Evolutionary conservation across 1,284 basidiomycete species (phyloP), one percentile per base, ranked within the genome.

Genomic region (Kwoniella shivajii): DNA sequence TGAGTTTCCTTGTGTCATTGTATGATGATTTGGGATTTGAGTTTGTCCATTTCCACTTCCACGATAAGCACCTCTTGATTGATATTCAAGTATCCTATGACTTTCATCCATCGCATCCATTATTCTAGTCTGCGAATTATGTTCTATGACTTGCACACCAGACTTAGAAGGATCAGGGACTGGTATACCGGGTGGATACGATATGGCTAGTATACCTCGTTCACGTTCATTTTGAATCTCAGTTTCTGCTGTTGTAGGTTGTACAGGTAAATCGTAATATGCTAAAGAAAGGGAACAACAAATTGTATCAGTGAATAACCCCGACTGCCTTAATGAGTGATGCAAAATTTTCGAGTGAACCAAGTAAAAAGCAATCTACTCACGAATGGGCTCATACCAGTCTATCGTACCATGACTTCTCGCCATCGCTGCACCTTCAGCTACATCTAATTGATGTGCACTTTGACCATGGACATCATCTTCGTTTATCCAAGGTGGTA

Each of bases 341-440:
- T 46, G n/a, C 7, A 43, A 50, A 33, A 18, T 11, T 20, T 53
- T 24, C 34, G 31, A 22, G 18, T 34, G 34, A 16, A 26, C 52
- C 38, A 24, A 33, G 2, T 27, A 5, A 16, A 41, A 29, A 26
- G 42, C 26, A 42, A 47, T 39, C 3, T 24, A 54, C 65, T 63
- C 36, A 67, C 62, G 45, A n/a, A 22, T 18, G 1, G 67, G 72
- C 34, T 70, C 67, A 46, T 68, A 69, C 74, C 74, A 76, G 10
- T 70, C 67, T 11, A 71, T 65, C n/a, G 41, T 31, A 27, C 27
- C 52, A 22, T 61, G 53, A 16, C 44, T 51, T 20, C 55, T 50
- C 39, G 61, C 61, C 50, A 76, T 46, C 6, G 64, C 63, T 16
- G 51, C 51, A 33, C 73, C 74, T 55, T 76, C 74, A n/a, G 61